Percentiles rank a stretch among this genome's conserved stretches.
phyloP scores from a whole-genome alignment of 108 stramenopile genomes.

The Fistulifera solaris region DNA sequence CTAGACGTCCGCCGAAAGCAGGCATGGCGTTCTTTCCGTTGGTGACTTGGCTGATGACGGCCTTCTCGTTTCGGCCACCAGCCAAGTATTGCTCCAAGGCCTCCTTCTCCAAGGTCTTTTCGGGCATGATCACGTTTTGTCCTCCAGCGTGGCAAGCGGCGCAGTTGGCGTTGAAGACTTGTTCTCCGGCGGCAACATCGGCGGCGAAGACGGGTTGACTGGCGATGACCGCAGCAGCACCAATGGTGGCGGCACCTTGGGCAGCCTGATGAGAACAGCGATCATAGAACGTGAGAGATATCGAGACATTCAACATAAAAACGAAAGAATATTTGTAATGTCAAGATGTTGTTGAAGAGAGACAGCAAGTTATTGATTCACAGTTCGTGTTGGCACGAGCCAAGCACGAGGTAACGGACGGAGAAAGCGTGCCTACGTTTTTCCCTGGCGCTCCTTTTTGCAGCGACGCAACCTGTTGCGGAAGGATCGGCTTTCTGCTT shows the following conservation, averaged over 20 bases:
- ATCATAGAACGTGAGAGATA: background rate
- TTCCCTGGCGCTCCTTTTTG: background rate
- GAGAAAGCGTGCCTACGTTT: background rate
- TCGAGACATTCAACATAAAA: background rate
- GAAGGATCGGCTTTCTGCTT: background rate
- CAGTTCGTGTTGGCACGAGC: background rate
- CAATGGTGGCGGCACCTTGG: constrained; percentile 49
- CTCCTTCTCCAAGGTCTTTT: constrained; percentile 91
- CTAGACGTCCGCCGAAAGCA: constrained; percentile 90
- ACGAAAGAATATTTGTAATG: background rate
- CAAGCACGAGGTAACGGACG: background rate
- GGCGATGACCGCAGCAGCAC: constrained; percentile 62
- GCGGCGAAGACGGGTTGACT: constrained; percentile 65
- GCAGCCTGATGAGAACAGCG: constrained; percentile 6
- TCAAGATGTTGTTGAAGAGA: background rate
- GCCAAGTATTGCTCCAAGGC: constrained; percentile 83
- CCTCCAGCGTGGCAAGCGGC: constrained; percentile 92
- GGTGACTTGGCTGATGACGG: constrained; percentile 82
- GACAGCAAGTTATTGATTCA: background rate
- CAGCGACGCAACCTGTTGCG: background rate
- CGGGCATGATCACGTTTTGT: constrained; percentile 91
- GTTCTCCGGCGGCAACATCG: constrained; percentile 79
- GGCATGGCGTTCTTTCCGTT: constrained; percentile 97
- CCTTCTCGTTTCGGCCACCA: constrained; percentile 72
- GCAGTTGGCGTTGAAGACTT: constrained; percentile 91